Evolutionary conservation across 176 grass and related monocot species (phyloP).

Genomic region (Lolium perenne): DNA sequence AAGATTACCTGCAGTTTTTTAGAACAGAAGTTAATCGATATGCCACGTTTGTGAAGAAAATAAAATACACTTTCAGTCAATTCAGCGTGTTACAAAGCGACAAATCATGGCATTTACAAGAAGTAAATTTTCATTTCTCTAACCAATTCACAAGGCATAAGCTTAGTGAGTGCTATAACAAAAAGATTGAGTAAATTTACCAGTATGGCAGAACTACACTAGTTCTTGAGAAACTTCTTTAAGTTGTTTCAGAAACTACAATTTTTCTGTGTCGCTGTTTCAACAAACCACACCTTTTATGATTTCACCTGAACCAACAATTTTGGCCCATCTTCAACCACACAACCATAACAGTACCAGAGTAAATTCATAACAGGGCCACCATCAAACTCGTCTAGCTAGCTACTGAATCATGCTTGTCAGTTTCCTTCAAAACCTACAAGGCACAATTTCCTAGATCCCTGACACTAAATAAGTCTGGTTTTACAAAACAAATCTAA

Average conservation of each 20-base stretch:
- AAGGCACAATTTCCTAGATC: not conserved
- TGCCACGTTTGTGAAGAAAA: constrained; percentile 23
- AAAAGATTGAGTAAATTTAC: not conserved
- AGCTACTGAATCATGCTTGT: not conserved
- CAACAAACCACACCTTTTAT: not conserved
- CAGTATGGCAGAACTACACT: not conserved
- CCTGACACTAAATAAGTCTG: not conserved
- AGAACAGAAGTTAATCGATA: constrained; percentile 28
- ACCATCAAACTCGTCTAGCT: not conserved
- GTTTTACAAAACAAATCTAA: not conserved
- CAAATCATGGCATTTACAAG: not conserved
- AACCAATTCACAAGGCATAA: constrained; percentile 21
- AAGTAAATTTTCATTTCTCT: not conserved
- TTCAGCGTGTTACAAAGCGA: not conserved
- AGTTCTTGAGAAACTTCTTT: not conserved
- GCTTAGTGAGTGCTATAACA: not conserved
- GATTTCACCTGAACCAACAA: not conserved
- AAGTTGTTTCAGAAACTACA: not conserved
- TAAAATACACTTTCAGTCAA: constrained; percentile 31
- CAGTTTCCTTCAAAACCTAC: not conserved
- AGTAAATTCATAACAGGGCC: not conserved
- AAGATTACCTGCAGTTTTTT: constrained; percentile 59
- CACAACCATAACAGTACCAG: not conserved
- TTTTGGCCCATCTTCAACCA: not conserved
- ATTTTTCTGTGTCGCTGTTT: not conserved